Evolutionary conservation across 78 protist genomes (phyloP).

Genomic region (Isochrysis galbana): DNA sequence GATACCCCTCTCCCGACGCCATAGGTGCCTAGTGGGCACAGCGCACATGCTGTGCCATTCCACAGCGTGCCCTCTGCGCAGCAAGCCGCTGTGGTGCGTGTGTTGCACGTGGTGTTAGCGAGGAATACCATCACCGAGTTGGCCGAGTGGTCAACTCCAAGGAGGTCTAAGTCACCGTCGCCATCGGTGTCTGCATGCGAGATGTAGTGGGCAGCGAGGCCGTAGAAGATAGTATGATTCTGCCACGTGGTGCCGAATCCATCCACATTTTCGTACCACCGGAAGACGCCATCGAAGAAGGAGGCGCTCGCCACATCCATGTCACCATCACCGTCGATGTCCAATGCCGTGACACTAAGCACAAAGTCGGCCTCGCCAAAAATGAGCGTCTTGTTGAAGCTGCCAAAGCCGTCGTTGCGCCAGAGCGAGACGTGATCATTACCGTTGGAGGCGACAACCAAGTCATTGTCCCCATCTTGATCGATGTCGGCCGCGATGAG

Average conservation of each 20-base stretch:
- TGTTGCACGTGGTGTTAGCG: background rate
- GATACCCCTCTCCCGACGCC: background rate
- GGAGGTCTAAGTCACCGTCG: background rate
- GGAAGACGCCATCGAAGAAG: background rate
- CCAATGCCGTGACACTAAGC: background rate
- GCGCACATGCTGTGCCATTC: background rate
- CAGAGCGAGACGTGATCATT: background rate
- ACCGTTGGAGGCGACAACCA: conserved; percentile 17
- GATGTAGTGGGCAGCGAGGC: background rate
- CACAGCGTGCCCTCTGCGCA: background rate
- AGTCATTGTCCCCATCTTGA: background rate
- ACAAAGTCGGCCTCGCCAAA: background rate
- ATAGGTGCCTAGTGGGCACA: background rate
- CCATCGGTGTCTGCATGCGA: background rate
- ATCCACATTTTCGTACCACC: conserved; percentile 1
- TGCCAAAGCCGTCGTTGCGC: background rate
- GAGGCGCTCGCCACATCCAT: conserved; percentile 8
- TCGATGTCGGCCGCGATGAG: conserved; percentile 1
- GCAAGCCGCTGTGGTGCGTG: background rate
- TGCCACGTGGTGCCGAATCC: background rate
- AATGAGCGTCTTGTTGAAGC: conserved; percentile 2
- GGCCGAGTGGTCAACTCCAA: background rate
- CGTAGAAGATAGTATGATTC: background rate
- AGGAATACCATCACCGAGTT: background rate
- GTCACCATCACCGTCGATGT: conserved; percentile 6